A percentile compares a stretch with the other conserved stretches of the same genome.
Evolutionary conservation across 2,329 filamentous ascomycete species (phyloP).

Genomic region (Penicillium occitanis): DNA sequence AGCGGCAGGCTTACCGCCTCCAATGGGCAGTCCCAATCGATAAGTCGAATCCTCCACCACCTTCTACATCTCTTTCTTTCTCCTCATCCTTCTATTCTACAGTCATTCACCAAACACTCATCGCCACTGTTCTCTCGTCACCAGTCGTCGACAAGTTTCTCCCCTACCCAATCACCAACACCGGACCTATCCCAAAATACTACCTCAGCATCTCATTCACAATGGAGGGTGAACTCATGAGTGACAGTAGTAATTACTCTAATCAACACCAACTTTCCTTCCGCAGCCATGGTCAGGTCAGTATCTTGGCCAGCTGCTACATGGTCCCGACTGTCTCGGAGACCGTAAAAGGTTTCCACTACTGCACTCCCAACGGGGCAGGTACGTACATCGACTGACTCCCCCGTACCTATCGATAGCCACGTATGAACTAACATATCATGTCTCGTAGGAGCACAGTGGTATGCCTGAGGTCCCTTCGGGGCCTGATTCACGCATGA

Average conservation of each 20-base stretch:
- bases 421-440: slow-evolving; percentile 10
- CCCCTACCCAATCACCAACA: neutral
- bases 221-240: slow-evolving; percentile 61
- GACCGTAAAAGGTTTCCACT: slow-evolving; percentile 81
- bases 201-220: slow-evolving; percentile 15
- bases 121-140: neutral
- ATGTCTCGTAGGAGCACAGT: slow-evolving; percentile 67
- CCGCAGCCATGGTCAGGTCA: slow-evolving; percentile 55
- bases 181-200: neutral
- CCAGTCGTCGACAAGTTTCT: neutral
- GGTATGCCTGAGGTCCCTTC: slow-evolving; percentile 93
- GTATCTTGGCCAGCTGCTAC: slow-evolving; percentile 90
- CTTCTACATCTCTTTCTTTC: neutral
- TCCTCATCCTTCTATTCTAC: neutral
- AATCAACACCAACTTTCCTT: slow-evolving; percentile 59
- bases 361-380: slow-evolving; percentile 88
- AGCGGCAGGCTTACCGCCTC: slow-evolving; percentile 3
- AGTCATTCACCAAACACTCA: neutral
- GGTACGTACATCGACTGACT: slow-evolving; percentile 51
- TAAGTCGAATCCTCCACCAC: neutral
- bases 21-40: neutral
- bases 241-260: slow-evolving; percentile 64
- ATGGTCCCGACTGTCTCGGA: slow-evolving; percentile 69
- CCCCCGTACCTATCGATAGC: too few species aligned
- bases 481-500: slow-evolving; percentile 79